These are phyloP conservation scores for Sporothrix brasiliensis DNA, from an alignment of 2,329 filamentous ascomycete species.

Conservation along the genomic window DNA sequence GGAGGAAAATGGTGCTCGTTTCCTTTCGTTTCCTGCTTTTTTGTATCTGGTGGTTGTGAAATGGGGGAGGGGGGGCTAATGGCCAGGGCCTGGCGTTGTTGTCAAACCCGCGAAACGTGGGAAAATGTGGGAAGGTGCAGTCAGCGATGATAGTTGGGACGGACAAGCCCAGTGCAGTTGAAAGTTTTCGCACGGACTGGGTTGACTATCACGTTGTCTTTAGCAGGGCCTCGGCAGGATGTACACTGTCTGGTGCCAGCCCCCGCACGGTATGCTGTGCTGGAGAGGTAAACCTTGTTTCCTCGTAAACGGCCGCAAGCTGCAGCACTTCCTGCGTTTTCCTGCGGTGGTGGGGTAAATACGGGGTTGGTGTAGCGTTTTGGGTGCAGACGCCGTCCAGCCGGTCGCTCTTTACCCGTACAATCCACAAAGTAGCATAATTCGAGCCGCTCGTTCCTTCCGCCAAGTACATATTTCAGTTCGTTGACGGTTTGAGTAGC, in stretches of 20 bases:
- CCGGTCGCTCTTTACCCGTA: constrained; percentile 9
- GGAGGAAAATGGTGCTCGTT: not conserved
- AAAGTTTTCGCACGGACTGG: constrained; percentile 10
- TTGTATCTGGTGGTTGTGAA: not conserved
- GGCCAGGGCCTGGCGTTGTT: constrained; percentile 18
- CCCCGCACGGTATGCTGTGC: constrained; percentile 15
- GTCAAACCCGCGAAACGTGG: constrained; percentile 26
- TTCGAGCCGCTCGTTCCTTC: constrained; percentile 5
- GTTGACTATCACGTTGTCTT: no score
- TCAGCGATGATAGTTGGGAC: constrained; percentile 22
- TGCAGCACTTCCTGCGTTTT: constrained; percentile 17
- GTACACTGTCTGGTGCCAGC: not conserved
- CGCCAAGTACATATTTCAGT: not conserved
- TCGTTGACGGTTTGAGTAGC: not conserved
- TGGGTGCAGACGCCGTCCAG: not conserved
- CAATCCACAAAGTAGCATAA: not conserved
- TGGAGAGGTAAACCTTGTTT: constrained; percentile 14
- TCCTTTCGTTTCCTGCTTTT: not conserved
- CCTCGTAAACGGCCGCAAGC: constrained; percentile 20
- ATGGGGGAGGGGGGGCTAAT: constrained; percentile 2
- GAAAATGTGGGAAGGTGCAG: constrained; percentile 12
- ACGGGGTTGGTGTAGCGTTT: constrained; percentile 16
- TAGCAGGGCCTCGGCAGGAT: not conserved
- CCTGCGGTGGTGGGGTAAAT: constrained; percentile 29
- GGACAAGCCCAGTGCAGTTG: constrained; percentile 7